Evolutionary conservation across 73 alveolate genomes (phyloP).

Genomic region (Durusdinium trenchii): DNA sequence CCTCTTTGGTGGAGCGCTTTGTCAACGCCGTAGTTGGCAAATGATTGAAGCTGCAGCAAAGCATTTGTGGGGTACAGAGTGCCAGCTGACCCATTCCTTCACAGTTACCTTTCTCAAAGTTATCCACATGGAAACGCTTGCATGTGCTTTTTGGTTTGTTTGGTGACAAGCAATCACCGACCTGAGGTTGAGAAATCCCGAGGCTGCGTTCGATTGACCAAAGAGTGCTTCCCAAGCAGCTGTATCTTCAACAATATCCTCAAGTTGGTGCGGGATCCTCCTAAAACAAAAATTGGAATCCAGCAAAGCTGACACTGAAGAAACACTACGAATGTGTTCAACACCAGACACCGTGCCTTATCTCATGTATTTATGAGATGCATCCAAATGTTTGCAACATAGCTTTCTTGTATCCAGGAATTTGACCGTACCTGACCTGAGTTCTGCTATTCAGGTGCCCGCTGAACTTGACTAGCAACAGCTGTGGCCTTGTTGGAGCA

Average conservation of each 20-base stretch:
- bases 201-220: not conserved
- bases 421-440: not conserved
- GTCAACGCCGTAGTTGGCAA: not conserved
- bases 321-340: not conserved
- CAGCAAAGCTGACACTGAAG: not conserved
- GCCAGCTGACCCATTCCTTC: not conserved
- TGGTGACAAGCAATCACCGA: not conserved
- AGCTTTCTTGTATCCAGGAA: not conserved
- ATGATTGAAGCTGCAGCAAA: not conserved
- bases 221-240: not conserved
- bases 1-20: not conserved
- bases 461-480: not conserved
- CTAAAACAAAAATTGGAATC: not conserved
- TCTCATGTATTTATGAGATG: no score
- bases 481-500: conserved; percentile 17
- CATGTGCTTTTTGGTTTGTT: not conserved
- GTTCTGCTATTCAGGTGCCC: not conserved
- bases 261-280: not conserved
- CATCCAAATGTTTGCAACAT: not conserved
- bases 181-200: not conserved
- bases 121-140: not conserved
- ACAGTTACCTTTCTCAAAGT: not conserved
- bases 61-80: not conserved
- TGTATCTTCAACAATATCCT: conserved; percentile 7
- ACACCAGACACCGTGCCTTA: not conserved